Evolutionary conservation across 495 filamentous ascomycete genomes (phyloP).

Genomic region (Talaromyces liani): DNA sequence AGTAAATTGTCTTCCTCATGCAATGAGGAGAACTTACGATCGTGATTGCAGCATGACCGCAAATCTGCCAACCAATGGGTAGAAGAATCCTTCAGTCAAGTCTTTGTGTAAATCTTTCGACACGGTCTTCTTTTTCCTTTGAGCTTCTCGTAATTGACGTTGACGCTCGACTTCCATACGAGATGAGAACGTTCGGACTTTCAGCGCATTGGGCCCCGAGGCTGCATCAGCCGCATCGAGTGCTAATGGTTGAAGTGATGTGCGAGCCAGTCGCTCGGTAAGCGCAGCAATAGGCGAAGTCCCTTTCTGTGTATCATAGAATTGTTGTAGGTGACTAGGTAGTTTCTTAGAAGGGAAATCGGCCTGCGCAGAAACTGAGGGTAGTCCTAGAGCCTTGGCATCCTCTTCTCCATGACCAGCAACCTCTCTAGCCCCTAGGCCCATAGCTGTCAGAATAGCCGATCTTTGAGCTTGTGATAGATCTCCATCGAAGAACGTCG

Average conservation of each 20-base stretch:
- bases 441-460: constrained; percentile 71
- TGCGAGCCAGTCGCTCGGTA: constrained; percentile 52
- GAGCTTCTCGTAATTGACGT: constrained; percentile 39
- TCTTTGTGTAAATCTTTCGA: constrained; percentile 70
- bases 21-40: constrained; percentile 22
- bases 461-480: constrained; percentile 79
- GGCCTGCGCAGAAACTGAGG: constrained; percentile 19
- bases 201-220: constrained; percentile 74
- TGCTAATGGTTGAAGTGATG: constrained; percentile 74
- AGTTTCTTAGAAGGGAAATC: constrained; percentile 68
- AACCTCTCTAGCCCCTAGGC: constrained; percentile 79
- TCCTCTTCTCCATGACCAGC: constrained; percentile 70
- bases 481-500: constrained; percentile 84
- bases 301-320: constrained; percentile 32
- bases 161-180: constrained; percentile 63
- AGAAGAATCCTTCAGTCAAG: constrained; percentile 75
- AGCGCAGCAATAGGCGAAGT: constrained; percentile 54
- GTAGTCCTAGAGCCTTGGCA: constrained; percentile 29
- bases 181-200: constrained; percentile 72
- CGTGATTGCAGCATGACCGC: constrained; percentile 38
- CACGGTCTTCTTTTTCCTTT: constrained; percentile 48
- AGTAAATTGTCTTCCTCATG: not conserved
- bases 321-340: constrained; percentile 44
- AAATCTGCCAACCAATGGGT: constrained; percentile 52
- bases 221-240: constrained; percentile 55